Conservation (phyloP, 2,329 filamentous ascomycete species). For the Stemphylium beticola region DNA sequence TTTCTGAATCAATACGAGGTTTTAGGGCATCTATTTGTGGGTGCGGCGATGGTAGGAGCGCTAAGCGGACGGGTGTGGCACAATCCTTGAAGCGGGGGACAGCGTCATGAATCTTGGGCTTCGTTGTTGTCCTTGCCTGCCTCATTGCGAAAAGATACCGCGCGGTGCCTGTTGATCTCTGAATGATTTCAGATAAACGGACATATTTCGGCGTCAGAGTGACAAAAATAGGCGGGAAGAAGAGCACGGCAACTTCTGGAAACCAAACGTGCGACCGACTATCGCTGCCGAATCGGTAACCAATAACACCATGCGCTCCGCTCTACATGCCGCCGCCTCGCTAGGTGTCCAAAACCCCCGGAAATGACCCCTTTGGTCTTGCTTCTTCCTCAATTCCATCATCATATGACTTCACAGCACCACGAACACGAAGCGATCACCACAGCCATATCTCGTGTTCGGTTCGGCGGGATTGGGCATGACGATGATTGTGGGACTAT, state of each 20-base stretch:
- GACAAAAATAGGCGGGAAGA: neutral
- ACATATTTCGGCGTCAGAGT: neutral
- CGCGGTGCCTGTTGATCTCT: neutral
- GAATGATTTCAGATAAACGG: neutral
- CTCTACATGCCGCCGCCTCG: neutral
- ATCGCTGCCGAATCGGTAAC: neutral
- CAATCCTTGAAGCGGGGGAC: slow-evolving; percentile 7
- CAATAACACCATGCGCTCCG: neutral
- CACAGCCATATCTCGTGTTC: neutral
- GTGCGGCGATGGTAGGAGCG: slow-evolving; percentile 5
- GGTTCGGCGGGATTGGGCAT: neutral
- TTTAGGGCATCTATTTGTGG: slow-evolving; percentile 2
- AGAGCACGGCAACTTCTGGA: neutral
- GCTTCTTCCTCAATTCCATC: neutral
- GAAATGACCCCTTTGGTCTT: neutral
- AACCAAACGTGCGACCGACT: neutral
- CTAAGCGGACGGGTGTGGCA: slow-evolving; percentile 5
- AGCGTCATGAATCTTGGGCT: neutral
- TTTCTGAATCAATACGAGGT: slow-evolving; percentile 1
- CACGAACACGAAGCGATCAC: neutral
- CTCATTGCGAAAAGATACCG: neutral
- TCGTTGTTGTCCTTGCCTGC: neutral
- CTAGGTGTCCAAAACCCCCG: neutral
- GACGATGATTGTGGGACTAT: neutral
- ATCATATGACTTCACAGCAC: neutral